Percentiles rank a stretch among this genome's conserved stretches.
Evolutionary conservation across 768 basidiomycete species (phyloP).

Genomic region (Auricularia auricula-judae): DNA sequence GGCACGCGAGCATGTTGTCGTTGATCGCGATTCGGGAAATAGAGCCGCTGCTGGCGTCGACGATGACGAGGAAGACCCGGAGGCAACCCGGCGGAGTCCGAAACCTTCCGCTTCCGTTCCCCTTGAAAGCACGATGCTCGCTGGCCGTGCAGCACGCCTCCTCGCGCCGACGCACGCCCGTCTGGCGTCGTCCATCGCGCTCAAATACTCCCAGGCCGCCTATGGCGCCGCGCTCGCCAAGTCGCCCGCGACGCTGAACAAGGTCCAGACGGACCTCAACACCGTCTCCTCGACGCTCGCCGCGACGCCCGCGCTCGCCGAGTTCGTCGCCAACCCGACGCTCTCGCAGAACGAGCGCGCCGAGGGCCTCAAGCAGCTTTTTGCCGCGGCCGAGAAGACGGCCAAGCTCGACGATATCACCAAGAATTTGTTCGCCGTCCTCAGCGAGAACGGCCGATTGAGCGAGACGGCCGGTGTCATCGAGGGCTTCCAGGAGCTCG

Average conservation of each 20-base stretch:
- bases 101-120: background rate
- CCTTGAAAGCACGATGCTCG: background rate
- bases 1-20: no score
- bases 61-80: background rate
- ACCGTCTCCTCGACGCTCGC: slow-evolving; percentile 60
- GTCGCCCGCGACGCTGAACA: slow-evolving; percentile 71
- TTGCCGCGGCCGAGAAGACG: slow-evolving; percentile 67
- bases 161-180: slow-evolving; percentile 22
- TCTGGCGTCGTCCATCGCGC: slow-evolving; percentile 63
- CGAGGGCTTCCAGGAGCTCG: slow-evolving; percentile 82
- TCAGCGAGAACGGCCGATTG: slow-evolving; percentile 89
- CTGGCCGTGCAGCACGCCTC: background rate
- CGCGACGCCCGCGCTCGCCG: slow-evolving; percentile 47
- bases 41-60: no score
- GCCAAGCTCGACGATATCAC: slow-evolving; percentile 53
- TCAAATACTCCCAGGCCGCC: slow-evolving; percentile 76
- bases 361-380: slow-evolving; percentile 55
- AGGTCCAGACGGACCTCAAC: slow-evolving; percentile 77
- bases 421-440: slow-evolving; percentile 80
- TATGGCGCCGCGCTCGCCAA: slow-evolving; percentile 74
- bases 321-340: slow-evolving; percentile 85
- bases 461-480: slow-evolving; percentile 77
- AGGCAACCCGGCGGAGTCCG: background rate
- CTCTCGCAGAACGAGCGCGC: slow-evolving; percentile 70
- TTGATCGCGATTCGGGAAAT: no score